A percentile compares a stretch with the other conserved stretches of the same genome.
These are phyloP conservation scores for Globisporangium canariense DNA, from an alignment of 352 stramenopile genomes.

Conservation along the genomic window DNA sequence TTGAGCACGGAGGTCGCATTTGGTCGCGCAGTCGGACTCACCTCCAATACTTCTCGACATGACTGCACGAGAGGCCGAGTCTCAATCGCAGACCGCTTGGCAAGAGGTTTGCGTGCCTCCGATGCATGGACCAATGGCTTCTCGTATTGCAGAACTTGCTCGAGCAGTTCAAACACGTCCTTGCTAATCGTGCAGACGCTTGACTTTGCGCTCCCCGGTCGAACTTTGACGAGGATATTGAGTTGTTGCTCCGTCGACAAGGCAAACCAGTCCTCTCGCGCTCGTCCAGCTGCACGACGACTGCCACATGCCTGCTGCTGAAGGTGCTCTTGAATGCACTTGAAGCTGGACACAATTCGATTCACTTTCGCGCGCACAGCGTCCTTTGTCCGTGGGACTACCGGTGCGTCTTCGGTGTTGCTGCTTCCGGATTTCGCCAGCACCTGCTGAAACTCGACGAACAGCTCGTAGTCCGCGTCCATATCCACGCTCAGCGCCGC, in stretches of 20 bases:
- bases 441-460: slow-evolving; percentile 2
- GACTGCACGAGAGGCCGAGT: not conserved
- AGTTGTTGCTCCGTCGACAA: not conserved
- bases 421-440: not conserved
- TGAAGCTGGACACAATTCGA: not conserved
- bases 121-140: not conserved
- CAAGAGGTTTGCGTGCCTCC: not conserved
- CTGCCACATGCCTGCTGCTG: not conserved
- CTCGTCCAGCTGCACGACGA: not conserved
- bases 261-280: not conserved
- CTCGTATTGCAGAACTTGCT: not conserved
- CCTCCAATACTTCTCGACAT: not conserved
- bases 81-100: not conserved
- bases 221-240: not conserved
- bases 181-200: not conserved
- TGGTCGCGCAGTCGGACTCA: not conserved
- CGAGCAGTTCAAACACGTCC: not conserved
- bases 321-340: not conserved
- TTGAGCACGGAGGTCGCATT: not conserved
- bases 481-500: not conserved
- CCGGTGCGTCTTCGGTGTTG: not conserved
- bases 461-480: not conserved
- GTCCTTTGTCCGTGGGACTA: not conserved
- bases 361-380: slow-evolving; percentile 1
- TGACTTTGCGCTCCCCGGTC: not conserved